Evolutionary conservation across 768 basidiomycete genomes (phyloP), one percentile per base, ranked within the genome.

Genomic region (Wakefieldia striispora): DNA sequence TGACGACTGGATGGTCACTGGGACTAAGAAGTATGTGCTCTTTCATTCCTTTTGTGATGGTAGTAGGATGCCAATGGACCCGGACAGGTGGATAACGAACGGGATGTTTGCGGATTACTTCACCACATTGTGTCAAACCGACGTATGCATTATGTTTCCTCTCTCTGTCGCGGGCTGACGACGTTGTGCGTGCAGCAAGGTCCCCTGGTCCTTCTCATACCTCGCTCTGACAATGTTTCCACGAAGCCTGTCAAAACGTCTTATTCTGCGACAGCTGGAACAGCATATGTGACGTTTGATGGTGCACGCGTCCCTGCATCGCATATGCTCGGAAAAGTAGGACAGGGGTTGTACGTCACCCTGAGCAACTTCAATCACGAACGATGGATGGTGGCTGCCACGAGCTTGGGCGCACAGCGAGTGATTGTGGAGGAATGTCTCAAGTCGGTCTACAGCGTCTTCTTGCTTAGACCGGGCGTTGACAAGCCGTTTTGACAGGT

Each of bases 221-320:
- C 83, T 34, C 80, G 91, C 40, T 79, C 77, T 13, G 81, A 84
- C 37, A 81, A 78, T 5, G 79, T 97, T 49, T 80, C 83, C 44
- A 97, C 95, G 6, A 92, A 87, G 61, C 82, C 83, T 20, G 88
- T 98, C 70, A 94, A 93, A 72, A 97, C 95, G 0, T 80, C 88
- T 1, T 98, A 98, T 69, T 97, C 95, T 0, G 65, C 88, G 3
- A 86, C 88, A 0, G 95, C 95, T 3, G 95, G 95, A 6, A 97
- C 94, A 1, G 86, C 88, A 4, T 93, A 81, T 59, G 83, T 95
- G 24, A 86, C 79, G 0, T 94, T 93, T 61, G 81, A 91, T 63
- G 82, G 84, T 54, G 77, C 82, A 55, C 86, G 88, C 44, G 93
- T 95, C 0, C 93, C 95, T 0, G 75, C 88, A 9, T 79, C 85